Percentiles rank a stretch among this genome's conserved stretches.
phyloP scores from a whole-genome alignment of 2,329 filamentous ascomycete species.

The Colletotrichum sp. region DNA sequence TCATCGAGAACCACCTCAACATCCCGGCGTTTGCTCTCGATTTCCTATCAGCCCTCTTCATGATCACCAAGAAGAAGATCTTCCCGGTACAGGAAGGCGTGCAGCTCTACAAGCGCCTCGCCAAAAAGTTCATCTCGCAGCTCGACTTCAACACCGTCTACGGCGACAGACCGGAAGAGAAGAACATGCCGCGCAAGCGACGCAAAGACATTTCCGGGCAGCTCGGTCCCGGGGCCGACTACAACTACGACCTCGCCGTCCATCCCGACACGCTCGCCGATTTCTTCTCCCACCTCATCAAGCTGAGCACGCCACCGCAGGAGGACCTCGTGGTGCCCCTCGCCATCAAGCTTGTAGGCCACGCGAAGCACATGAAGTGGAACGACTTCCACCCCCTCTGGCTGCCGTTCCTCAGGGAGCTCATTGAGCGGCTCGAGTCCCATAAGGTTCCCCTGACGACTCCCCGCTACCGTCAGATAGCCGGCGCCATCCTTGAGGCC shows the following conservation, averaged over 20 bases:
- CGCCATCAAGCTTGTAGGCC: slow-evolving; percentile 17
- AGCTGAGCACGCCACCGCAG: slow-evolving; percentile 16
- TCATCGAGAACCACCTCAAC: neutral
- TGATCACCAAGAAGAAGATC: neutral
- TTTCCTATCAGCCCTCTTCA: neutral
- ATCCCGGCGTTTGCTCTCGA: neutral
- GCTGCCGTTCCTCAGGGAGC: slow-evolving; percentile 32
- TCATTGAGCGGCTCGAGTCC: slow-evolving; percentile 21
- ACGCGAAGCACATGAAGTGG: slow-evolving; percentile 19
- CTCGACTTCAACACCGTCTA: neutral
- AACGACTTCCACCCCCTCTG: slow-evolving; percentile 29
- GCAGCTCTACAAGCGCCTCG: neutral
- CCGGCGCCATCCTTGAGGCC: slow-evolving; percentile 23
- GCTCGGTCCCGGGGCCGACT: neutral
- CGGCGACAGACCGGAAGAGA: neutral
- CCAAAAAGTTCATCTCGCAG: neutral
- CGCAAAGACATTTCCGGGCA: neutral
- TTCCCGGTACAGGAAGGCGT: neutral
- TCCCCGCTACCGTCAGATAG: slow-evolving; percentile 27
- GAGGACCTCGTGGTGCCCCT: slow-evolving; percentile 25
- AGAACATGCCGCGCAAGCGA: neutral
- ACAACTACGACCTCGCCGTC: neutral
- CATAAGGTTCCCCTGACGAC: slow-evolving; percentile 9
- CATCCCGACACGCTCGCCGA: neutral
- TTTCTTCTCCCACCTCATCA: neutral